Base-by-base conservation (phyloP, 495 filamentous ascomycete species). In the Aspergillus funiculosus region DNA sequence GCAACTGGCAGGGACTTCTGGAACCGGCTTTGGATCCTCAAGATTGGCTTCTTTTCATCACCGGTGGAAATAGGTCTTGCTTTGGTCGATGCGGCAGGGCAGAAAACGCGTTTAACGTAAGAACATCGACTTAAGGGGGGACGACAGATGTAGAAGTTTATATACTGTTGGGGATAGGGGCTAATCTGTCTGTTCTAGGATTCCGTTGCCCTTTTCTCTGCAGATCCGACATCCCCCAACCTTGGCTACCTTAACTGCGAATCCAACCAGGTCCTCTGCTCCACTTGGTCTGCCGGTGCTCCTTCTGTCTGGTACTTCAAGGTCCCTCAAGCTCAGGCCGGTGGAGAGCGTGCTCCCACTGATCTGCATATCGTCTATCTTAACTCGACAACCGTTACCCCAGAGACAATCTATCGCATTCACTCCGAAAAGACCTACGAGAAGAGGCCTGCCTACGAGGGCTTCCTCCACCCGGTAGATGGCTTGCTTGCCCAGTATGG, bases 11-110 rank as follows among this genome's bases (percentile, higher is more conserved):
- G 53, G 57, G 74, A 10, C 63, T 87, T 43, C 78, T 89, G 49
- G 74, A 67, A 17, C 81, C 84, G 6, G 75, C 82, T 6, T 67
- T 75, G 41, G 62, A 79, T 10, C 76, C 84, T 2, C 80, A 85
- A 63, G 83, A 90, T 62, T 95, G 85, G 86, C 79, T 84, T 69
- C 69, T 95, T 47, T 77, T 85, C 58, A 64, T 94, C 39, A 87
- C 84, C 1, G 89, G 89, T 39, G 81, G 86, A 30, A 94, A 95
- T 68, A 88, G 84, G 71, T 90, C 87, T 21, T 96, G 89, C 72
- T 87, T 79, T 57, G 88, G 72, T 43, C 62, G 72, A 47, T 85
- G 79, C 60, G 71, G 48, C 8, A 60, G 62, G 4, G 71, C 73
- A 21, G 72, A 78, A 14, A 68, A 67, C 51, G 72, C 73, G 0